These are phyloP conservation scores for Gossypium thurberi DNA, from an alignment of 345 rosid species.

Conservation along the genomic window DNA sequence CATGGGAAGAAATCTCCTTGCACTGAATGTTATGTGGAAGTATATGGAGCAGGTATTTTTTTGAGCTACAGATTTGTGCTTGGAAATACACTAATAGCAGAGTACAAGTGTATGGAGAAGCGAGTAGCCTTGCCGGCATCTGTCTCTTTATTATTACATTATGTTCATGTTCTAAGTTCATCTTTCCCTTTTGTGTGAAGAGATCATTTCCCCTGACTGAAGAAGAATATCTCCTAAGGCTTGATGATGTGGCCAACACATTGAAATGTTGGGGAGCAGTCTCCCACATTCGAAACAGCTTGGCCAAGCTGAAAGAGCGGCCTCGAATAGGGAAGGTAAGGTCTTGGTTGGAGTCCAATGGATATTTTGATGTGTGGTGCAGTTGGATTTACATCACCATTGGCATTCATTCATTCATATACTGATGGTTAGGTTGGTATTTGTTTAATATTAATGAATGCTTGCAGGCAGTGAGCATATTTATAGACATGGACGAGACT, in stretches of 20 bases:
- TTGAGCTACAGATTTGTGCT: not conserved
- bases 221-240: slow-evolving; percentile 90
- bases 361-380: not conserved
- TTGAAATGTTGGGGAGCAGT: slow-evolving; percentile 97
- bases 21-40: slow-evolving; percentile 98
- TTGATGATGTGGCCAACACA: slow-evolving; percentile 86
- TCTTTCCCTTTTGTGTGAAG: slow-evolving; percentile 29
- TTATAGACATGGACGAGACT: slow-evolving; percentile 87
- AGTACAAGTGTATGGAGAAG: not conserved
- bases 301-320: slow-evolving; percentile 75
- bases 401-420: not conserved
- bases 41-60: slow-evolving; percentile 77
- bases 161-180: not conserved
- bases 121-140: not conserved
- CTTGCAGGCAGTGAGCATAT: slow-evolving; percentile 94
- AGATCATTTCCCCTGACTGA: slow-evolving; percentile 89
- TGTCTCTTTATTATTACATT: not conserved
- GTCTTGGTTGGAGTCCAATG: not conserved
- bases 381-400: not conserved
- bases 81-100: not conserved
- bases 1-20: slow-evolving; percentile 94
- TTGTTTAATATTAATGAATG: slow-evolving; percentile 1
- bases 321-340: slow-evolving; percentile 47
- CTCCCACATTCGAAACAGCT: slow-evolving; percentile 82
- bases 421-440: not conserved